Base-by-base conservation (phyloP, 176 grass and related monocot genomes). In the Oryza meyeriana region DNA sequence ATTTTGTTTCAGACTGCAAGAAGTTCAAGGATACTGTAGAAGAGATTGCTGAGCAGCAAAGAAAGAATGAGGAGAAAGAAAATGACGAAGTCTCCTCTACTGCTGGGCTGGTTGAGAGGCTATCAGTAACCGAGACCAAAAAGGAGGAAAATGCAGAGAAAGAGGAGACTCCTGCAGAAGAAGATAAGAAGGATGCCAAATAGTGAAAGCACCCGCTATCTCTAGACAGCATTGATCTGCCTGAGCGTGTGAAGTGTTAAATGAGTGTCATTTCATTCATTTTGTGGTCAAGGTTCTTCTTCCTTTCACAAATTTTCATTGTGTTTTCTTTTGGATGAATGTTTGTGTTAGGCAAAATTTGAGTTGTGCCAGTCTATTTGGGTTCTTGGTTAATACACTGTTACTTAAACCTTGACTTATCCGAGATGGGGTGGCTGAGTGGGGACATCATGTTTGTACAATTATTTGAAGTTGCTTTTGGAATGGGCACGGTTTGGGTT, bases 11-110 rank as follows among this genome's bases (percentile, higher is more conserved):
- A 94, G 92, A 91, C 32, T 94, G 92, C 42, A 94, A 91, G 42
- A 91, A 89, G n/a, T 94, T 94, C 31, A 94, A 59, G 74, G 92
- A 89, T 10, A 84, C 28, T 12, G 73, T 94, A 3, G 92, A 91
- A 34, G 84, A 91, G 69, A 89, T 94, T 34, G 88, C 81, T 8
- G 92, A 91, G 47, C 61, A 85, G 28, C 61, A 79, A 61, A 61
- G 44, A 10, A 85, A 85, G 35, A 36, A 9, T 0, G 86, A 91
- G 39, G 84, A 82, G 10, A 81, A 81, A 32, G 89, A 94, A 58
- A 89, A 58, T 1, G 38, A 89, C 63, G 81, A 82, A 25, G 84
- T n/a, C 34, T 94, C 87, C 3, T 81, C 84, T 40, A 70, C 86
- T 33, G 84, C 89, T 8, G 81, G 61, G 18, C 44, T 89, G 73